Conservation (phyloP, 1,284 basidiomycete genomes). For the Amylostereum chailletii region DNA sequence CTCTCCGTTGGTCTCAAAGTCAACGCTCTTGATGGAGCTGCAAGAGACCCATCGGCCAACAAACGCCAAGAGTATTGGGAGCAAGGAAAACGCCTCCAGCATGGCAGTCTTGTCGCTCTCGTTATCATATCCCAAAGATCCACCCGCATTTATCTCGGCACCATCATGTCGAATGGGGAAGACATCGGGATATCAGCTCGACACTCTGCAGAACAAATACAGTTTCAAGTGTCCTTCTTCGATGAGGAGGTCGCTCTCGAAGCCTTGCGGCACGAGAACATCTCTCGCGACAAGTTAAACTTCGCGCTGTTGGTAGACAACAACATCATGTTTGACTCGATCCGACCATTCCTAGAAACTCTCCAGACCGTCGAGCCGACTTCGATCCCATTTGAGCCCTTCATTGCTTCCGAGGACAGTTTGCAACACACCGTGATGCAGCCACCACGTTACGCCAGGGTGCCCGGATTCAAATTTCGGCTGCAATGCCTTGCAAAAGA, state of each 20-base stretch:
- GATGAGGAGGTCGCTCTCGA: constrained; percentile 21
- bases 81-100: constrained; percentile 19
- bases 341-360: constrained; percentile 22
- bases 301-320: constrained; percentile 20
- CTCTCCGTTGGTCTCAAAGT: constrained; percentile 16
- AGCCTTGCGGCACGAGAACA: constrained; percentile 16
- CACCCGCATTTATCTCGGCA: constrained; percentile 18
- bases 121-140: constrained; percentile 13
- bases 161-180: constrained; percentile 13
- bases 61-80: constrained; percentile 20
- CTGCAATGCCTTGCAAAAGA: constrained; percentile 17
- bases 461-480: constrained; percentile 18
- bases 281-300: constrained; percentile 11
- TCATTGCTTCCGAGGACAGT: constrained; percentile 12
- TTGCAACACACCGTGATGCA: constrained; percentile 5
- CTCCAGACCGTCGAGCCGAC: constrained; percentile 20
- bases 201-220: constrained; percentile 10
- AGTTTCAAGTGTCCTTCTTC: constrained; percentile 20
- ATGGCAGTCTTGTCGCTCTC: constrained; percentile 20
- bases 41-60: constrained; percentile 12
- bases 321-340: constrained; percentile 21
- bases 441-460: constrained; percentile 18
- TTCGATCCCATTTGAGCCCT: constrained; percentile 17
- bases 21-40: constrained; percentile 19
- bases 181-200: constrained; percentile 19